These are phyloP conservation scores for Nothophaeocryptopus gaeumannii DNA, from an alignment of 2,329 filamentous ascomycete species.

Conservation along the genomic window DNA sequence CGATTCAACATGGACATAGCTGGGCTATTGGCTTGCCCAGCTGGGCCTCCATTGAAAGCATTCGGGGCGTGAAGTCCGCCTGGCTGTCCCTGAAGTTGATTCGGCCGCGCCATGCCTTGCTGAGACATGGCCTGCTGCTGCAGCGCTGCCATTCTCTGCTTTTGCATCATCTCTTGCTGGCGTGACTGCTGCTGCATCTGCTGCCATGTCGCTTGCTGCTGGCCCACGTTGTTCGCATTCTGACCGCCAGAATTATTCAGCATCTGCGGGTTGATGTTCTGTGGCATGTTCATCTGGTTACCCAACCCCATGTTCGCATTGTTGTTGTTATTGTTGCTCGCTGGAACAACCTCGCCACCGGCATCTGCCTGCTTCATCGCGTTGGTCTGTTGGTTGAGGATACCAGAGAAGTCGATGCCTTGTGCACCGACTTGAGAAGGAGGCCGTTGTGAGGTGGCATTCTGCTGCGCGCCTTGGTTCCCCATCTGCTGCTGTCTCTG, in stretches of 20 bases:
- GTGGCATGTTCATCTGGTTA: slow-evolving; percentile 27
- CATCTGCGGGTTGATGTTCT: slow-evolving; percentile 37
- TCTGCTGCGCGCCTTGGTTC: slow-evolving; percentile 12
- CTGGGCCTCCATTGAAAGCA: slow-evolving; percentile 36
- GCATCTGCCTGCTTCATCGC: slow-evolving; percentile 60
- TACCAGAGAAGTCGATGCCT: slow-evolving; percentile 51
- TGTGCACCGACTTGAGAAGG: slow-evolving; percentile 36
- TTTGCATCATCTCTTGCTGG: slow-evolving; percentile 42
- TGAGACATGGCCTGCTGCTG: slow-evolving; percentile 37
- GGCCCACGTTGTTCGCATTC: slow-evolving; percentile 22
- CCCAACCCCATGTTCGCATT: slow-evolving; percentile 32
- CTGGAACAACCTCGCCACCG: slow-evolving; percentile 62
- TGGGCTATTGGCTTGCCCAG: slow-evolving; percentile 36
- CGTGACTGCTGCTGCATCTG: slow-evolving; percentile 39
- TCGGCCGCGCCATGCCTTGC: slow-evolving; percentile 42
- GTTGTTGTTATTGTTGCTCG: slow-evolving; percentile 53
- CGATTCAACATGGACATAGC: slow-evolving; percentile 51
- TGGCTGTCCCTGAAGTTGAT: slow-evolving; percentile 46
- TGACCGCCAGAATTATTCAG: slow-evolving; percentile 29
- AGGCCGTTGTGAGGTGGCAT: slow-evolving; percentile 32
- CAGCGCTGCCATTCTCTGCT: slow-evolving; percentile 32
- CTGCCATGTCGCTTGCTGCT: slow-evolving; percentile 41
- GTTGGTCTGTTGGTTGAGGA: slow-evolving; percentile 60
- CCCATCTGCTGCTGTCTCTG: slow-evolving; percentile 15
- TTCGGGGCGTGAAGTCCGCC: slow-evolving; percentile 44